Percentiles rank a stretch among this genome's conserved stretches.
These are phyloP conservation scores for Xylaria multiplex DNA, from an alignment of 2,329 filamentous ascomycete species.

Conservation along the genomic window DNA sequence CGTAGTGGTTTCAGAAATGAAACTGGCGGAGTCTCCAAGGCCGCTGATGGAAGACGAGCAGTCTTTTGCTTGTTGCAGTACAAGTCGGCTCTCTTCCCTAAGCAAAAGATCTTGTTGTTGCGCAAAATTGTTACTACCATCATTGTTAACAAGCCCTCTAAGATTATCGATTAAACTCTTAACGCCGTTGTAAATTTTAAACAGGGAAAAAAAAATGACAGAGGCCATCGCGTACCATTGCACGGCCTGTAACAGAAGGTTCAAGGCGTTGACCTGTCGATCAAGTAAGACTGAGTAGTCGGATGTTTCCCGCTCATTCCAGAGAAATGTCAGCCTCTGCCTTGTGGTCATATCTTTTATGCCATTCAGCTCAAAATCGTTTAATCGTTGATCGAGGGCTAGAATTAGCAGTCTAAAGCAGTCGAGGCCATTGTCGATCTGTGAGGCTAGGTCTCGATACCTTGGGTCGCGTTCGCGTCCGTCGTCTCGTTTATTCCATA, in stretches of 20 bases:
- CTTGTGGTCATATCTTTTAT: background rate
- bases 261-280: constrained; percentile 38
- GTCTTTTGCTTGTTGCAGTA: constrained; percentile 22
- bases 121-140: constrained; percentile 15
- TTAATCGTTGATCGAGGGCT: constrained; percentile 16
- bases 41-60: constrained; percentile 25
- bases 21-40: constrained; percentile 23
- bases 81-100: constrained; percentile 21
- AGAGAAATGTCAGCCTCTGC: constrained; percentile 29
- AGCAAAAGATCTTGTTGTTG: constrained; percentile 26
- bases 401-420: constrained; percentile 21
- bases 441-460: constrained; percentile 18
- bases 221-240: constrained; percentile 32
- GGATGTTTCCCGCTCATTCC: constrained; percentile 31
- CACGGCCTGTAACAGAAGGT: constrained; percentile 37
- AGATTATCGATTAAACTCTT: background rate
- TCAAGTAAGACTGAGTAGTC: constrained; percentile 32
- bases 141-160: background rate
- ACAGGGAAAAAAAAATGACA: too few relatives aligned
- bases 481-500: background rate
- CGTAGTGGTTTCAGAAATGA: constrained; percentile 24
- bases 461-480: constrained; percentile 12
- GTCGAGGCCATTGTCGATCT: constrained; percentile 23
- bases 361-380: constrained; percentile 6
- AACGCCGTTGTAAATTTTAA: too few relatives aligned